Evolutionary conservation across 495 filamentous ascomycete genomes (phyloP).

Genomic region (Hyaloscypha hepaticicola): DNA sequence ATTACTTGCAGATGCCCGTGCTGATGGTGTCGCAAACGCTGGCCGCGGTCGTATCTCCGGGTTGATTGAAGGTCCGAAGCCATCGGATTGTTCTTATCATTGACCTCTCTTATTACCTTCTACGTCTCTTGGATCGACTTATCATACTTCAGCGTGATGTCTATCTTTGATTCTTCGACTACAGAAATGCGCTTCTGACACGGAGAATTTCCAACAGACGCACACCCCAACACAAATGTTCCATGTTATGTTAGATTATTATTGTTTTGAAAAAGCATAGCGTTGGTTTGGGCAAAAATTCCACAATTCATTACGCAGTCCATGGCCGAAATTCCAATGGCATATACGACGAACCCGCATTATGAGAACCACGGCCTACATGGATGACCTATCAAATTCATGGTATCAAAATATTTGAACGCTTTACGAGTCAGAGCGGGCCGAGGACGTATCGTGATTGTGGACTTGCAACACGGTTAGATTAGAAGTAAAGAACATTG

Average conservation of each 20-base stretch:
- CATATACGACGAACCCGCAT: not conserved
- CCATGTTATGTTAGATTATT: conserved; percentile 3
- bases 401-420: not conserved
- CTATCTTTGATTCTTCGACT: not conserved
- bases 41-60: conserved; percentile 36
- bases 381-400: not conserved
- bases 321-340: not conserved
- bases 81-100: not conserved
- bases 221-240: not conserved
- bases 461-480: not conserved
- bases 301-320: not conserved
- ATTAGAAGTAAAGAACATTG: not conserved
- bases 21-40: conserved; percentile 32
- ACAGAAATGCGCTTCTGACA: not conserved
- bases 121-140: not conserved
- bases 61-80: conserved; percentile 15
- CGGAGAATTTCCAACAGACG: not conserved
- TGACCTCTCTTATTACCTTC: not conserved
- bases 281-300: conserved; percentile 13
- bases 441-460: not conserved
- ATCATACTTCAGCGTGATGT: not conserved
- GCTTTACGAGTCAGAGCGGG: not conserved
- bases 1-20: conserved; percentile 16
- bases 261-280: conserved; percentile 17
- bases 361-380: not conserved